Evolutionary conservation across 495 filamentous ascomycete species (phyloP).

Genomic region (Lepidopterella palustris): DNA sequence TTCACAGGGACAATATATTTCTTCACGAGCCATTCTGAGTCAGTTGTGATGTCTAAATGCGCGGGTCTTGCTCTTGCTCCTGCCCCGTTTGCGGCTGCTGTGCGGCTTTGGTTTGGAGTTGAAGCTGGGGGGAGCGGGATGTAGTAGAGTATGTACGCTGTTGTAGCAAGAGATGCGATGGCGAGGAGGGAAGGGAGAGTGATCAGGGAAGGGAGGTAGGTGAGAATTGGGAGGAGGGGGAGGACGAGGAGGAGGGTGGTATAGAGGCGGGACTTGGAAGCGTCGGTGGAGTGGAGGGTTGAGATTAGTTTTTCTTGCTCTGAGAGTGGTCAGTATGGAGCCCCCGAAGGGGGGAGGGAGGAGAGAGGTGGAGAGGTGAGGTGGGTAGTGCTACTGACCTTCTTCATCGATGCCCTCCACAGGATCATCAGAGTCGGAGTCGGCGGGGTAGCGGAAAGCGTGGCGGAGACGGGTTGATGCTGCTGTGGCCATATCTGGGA

Average conservation of each 20-base stretch:
- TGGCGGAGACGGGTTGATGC: constrained; percentile 32
- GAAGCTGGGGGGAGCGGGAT: constrained; percentile 20
- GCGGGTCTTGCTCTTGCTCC: constrained; percentile 10
- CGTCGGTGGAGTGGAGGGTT: constrained; percentile 18
- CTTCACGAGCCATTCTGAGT: not conserved
- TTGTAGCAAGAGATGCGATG: constrained; percentile 12
- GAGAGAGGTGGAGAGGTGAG: not conserved
- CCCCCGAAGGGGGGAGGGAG: not conserved
- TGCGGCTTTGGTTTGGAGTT: not conserved
- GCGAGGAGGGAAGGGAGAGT: not conserved
- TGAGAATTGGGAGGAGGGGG: constrained; percentile 12
- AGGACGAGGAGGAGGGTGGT: constrained; percentile 20
- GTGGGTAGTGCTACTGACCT: constrained; percentile 23
- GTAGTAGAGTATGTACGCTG: constrained; percentile 25
- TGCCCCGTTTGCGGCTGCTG: no score
- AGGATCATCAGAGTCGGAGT: constrained; percentile 26
- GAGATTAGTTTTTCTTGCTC: constrained; percentile 24
- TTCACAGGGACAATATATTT: constrained; percentile 12
- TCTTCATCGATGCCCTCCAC: constrained; percentile 36
- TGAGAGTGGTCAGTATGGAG: not conserved
- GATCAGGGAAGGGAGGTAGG: constrained; percentile 15
- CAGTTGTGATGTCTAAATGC: not conserved
- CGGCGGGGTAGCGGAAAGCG: constrained; percentile 35
- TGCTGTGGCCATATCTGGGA: constrained; percentile 19
- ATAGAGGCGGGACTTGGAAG: constrained; percentile 20